Percentiles rank a stretch among this genome's conserved stretches.
Evolutionary conservation across 306 rosid species (phyloP).

Genomic region (Trichosanthes cucumerina): DNA sequence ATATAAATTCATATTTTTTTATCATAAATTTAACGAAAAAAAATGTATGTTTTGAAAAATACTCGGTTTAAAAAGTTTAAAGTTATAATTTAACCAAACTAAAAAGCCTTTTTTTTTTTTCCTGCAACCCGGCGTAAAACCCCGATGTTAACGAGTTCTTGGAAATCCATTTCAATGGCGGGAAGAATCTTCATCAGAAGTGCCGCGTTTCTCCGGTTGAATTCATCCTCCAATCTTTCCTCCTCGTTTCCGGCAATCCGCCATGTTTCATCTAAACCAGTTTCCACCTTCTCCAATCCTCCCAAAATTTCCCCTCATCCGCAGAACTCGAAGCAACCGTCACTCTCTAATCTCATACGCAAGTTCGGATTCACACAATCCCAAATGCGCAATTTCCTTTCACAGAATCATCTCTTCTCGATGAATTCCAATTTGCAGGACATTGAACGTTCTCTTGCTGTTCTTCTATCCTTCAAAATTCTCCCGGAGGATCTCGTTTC

Average conservation of each 20-base stretch:
- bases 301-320: conserved; percentile 1
- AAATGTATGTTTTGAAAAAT: too few species aligned
- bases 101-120: too few species aligned
- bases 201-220: neutral
- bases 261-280: conserved; percentile 15
- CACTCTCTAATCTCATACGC: conserved; percentile 40
- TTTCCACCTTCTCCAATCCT: conserved; percentile 12
- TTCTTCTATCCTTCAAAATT: conserved; percentile 45
- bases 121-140: neutral
- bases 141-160: neutral
- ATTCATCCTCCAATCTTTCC: neutral
- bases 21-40: too few species aligned
- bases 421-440: conserved; percentile 22
- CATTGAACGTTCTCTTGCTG: conserved; percentile 30
- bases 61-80: too few species aligned
- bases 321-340: conserved; percentile 26
- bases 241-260: neutral
- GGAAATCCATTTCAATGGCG: conserved; percentile 5
- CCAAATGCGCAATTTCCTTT: conserved; percentile 26
- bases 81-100: too few species aligned
- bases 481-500: conserved; percentile 43
- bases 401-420: conserved; percentile 32
- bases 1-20: too few species aligned
- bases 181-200: neutral
- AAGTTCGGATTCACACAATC: conserved; percentile 62